Base-by-base conservation (phyloP, 2,329 filamentous ascomycete genomes). In the Helicocarpus griseus region DNA sequence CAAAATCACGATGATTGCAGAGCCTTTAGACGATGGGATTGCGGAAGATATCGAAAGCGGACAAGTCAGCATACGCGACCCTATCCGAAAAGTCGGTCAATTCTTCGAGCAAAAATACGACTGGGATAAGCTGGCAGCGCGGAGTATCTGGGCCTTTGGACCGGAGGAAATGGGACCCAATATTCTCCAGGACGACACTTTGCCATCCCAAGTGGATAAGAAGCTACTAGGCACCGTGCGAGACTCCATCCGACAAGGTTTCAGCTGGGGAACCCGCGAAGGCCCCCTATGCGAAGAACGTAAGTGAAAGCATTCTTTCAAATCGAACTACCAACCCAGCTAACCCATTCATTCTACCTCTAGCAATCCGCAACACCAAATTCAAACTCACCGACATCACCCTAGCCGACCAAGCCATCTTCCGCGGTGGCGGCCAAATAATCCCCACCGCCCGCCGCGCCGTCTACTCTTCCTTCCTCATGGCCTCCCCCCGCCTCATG, bases 81-180 rank as follows among this genome's bases (percentile, higher is more conserved):
- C 93, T 2, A 86, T 93, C 40, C 85, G 90, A 52, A 90, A 91
- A 65, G 93, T 94, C 39, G 91, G 90, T 61, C 94, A 93, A 63
- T 97, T 94, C 74, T 97, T 98, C 63, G 90, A 97, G 67, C 88
- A 95, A 55, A 93, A 89, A 58, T 95, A 98, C 66, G 91, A 90
- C 52, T 98, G 94, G 85, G 93, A 98, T 71, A 82, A 96, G 61
- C 78, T 98, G 56, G 91, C 93, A 13, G 89, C 88, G 22, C 81
- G 93, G 62, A 96, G 90, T 65, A 95, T 98, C 63, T 98, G 93
- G 93, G 93, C 93, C 1, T 98, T 98, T 71, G 93, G 93, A 2
- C 93, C 93, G 3, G 91, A 97, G 53, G 93, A 98, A 58, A 86
- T 83, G 75, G 87, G 90, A 0, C 89, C 93, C 5, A 98, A 98